Conservation (phyloP, 2,329 filamentous ascomycete genomes). For the Alternaria arbusti region DNA sequence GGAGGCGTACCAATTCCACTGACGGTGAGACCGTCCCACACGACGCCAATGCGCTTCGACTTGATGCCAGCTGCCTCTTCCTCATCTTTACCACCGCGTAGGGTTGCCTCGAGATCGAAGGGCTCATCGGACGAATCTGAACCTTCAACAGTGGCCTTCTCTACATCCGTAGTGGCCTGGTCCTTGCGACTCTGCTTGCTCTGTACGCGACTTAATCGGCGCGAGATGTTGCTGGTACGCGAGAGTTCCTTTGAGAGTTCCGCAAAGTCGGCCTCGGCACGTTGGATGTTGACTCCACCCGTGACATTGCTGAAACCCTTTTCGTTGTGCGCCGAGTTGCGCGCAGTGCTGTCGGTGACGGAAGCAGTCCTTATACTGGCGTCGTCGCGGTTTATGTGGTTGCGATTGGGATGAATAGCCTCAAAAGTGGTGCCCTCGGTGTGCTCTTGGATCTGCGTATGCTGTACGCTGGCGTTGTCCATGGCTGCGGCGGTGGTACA, state of each 20-base stretch:
- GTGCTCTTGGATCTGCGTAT: slow-evolving; percentile 27
- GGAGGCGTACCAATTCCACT: slow-evolving; percentile 66
- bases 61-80: slow-evolving; percentile 80
- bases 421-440: slow-evolving; percentile 35
- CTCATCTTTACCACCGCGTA: slow-evolving; percentile 74
- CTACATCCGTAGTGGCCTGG: slow-evolving; percentile 57
- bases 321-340: slow-evolving; percentile 30
- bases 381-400: slow-evolving; percentile 20
- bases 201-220: slow-evolving; percentile 53
- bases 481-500: slow-evolving; percentile 26
- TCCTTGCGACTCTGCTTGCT: slow-evolving; percentile 53
- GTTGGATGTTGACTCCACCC: slow-evolving; percentile 64
- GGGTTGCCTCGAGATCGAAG: slow-evolving; percentile 77
- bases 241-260: slow-evolving; percentile 63
- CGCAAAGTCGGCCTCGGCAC: slow-evolving; percentile 73
- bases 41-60: slow-evolving; percentile 73
- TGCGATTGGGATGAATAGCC: slow-evolving; percentile 34
- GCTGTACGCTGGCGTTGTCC: slow-evolving; percentile 32
- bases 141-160: slow-evolving; percentile 57
- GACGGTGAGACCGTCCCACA: slow-evolving; percentile 80
- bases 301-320: slow-evolving; percentile 20
- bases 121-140: slow-evolving; percentile 52
- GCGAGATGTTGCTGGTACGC: slow-evolving; percentile 46
- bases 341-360: slow-evolving; percentile 25
- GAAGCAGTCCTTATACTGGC: slow-evolving; percentile 31